Evolutionary conservation across 192 early-diverging fungal genomes (phyloP).

Genomic region (Coemansia guatemalensis): DNA sequence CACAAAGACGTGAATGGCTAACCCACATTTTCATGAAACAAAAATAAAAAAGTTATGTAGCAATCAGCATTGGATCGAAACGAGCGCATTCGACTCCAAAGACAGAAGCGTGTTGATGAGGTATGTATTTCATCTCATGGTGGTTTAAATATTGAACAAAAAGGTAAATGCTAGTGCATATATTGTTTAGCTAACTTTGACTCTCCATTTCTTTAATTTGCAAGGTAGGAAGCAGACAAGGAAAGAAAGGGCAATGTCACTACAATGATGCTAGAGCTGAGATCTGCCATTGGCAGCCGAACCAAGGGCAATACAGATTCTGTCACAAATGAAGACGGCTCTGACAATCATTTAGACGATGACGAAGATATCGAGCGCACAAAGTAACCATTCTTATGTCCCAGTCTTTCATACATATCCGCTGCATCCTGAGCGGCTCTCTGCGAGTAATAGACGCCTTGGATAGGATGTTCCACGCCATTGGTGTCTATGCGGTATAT

Average conservation of each 20-base stretch:
- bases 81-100: conserved; percentile 41
- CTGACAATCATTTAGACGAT: background rate
- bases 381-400: conserved; percentile 45
- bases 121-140: conserved; percentile 3
- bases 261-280: conserved; percentile 43
- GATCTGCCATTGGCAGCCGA: conserved; percentile 28
- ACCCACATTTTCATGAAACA: background rate
- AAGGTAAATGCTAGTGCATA: no score
- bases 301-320: background rate
- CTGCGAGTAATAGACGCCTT: conserved; percentile 9
- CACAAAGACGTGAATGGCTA: background rate
- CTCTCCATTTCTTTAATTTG: no score
- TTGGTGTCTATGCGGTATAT: conserved; percentile 39
- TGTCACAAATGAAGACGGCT: no score
- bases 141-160: no score
- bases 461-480: conserved; percentile 27
- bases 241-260: conserved; percentile 18
- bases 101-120: conserved; percentile 29
- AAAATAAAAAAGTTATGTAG: conserved; percentile 1
- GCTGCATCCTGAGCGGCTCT: conserved; percentile 16
- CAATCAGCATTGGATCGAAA: conserved; percentile 17
- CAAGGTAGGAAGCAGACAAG: conserved; percentile 20
- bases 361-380: conserved; percentile 5
- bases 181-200: no score
- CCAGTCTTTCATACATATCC: conserved; percentile 20